Base-by-base conservation (phyloP, 148 eudicot species). In the Agrostemma githago region DNA sequence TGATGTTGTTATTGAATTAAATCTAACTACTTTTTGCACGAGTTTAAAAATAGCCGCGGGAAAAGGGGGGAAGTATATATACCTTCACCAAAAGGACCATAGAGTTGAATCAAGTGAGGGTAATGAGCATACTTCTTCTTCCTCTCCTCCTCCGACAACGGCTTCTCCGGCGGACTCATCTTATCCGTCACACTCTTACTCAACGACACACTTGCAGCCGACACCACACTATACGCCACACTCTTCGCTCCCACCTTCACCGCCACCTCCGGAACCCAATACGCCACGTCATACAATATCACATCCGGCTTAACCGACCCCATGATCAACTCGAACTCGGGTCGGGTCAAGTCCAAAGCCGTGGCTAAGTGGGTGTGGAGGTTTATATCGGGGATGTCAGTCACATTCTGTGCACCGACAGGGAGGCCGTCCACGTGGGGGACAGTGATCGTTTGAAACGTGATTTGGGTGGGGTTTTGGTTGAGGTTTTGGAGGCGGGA, bases 51-150 rank as follows among this genome's bases (percentile, higher is more conserved):
- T 26, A 26, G 34, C 34, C 1, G 0, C 1, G 1, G 34, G 34
- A 26, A 26, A 26, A 26, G 34, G 34, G 3, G 39, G 5, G 7
- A 3, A 2, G 3, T 10, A 16, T 0, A 43, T 26, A 66, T 68
- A 68, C 71, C 71, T 68, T 68, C 71, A 19, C 71, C 71, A 44
- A 43, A 68, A 17, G 71, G 71, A 68, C 71, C 71, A 19, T 42
- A 68, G 19, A 68, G 56, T 56, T 68, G 71, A 43, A 68, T n/a
- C 21, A 68, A 68, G 5, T 68, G 71, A 68, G 71, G 71, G 20
- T 68, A 68, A 1, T 68, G 37, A 19, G 56, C 56, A 68, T 17
- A 43, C 71, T 43, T 68, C 56, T 68, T 43, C 71, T 44, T 19
- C 57, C 54, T 19, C 56, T 68, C 71, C 5, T 68, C 71, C 14